Conservation (phyloP, 78 protist genomes). For the Speleostelium caveatum region DNA sequence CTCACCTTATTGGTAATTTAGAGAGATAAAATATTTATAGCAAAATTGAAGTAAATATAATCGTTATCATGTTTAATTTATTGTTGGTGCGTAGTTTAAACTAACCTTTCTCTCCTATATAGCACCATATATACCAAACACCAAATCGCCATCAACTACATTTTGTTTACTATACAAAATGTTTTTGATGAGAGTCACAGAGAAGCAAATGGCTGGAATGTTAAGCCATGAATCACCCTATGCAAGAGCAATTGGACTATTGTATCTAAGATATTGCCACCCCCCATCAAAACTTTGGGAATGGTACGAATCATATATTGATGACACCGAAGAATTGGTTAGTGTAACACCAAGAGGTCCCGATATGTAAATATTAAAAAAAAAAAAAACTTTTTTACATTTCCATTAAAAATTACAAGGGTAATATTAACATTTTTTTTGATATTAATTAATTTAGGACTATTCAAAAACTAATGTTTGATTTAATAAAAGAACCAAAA, state of each 20-base stretch:
- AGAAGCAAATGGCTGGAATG: conserved; percentile 61
- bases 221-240: conserved; percentile 85
- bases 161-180: conserved; percentile 87
- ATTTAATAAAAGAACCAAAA: conserved; percentile 27
- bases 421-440: not conserved
- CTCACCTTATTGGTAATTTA: no score
- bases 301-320: conserved; percentile 61
- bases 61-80: no score
- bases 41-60: no score
- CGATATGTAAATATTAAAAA: not conserved
- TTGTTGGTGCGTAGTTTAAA: no score
- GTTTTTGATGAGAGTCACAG: conserved; percentile 79
- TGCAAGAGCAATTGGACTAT: conserved; percentile 80
- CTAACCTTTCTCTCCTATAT: no score
- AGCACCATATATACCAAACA: conserved; percentile 86
- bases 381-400: no score
- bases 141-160: conserved; percentile 83
- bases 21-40: no score
- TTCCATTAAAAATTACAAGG: not conserved
- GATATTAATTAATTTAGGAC: conserved; percentile 28
- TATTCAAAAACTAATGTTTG: conserved; percentile 25
- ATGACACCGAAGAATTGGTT: conserved; percentile 25
- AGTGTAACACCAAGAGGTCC: conserved; percentile 3
- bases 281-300: conserved; percentile 82
- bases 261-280: conserved; percentile 75